phyloP scores from a whole-genome alignment of 371 early-diverging fungal species.

The Nematocida sp. region DNA sequence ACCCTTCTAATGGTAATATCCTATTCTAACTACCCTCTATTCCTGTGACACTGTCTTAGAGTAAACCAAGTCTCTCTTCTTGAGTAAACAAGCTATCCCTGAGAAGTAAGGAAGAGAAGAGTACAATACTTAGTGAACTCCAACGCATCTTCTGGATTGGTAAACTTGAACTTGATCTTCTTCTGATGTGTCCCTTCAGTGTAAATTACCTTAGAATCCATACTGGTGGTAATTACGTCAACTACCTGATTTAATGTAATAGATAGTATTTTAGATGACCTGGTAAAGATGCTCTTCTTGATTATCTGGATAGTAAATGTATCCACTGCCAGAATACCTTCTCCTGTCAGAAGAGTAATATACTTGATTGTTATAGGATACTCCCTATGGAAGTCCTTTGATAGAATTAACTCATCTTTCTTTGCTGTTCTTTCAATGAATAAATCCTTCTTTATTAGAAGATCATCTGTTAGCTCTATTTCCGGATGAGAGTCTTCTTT shows the following conservation, averaged over 20 bases:
- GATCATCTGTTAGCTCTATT: background rate
- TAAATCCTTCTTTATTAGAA: background rate
- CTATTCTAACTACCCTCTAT: too few relatives aligned
- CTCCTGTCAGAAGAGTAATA: background rate
- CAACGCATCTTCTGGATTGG: background rate
- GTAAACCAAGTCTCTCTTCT: too few relatives aligned
- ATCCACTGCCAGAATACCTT: background rate
- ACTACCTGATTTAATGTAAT: slow-evolving; percentile 1
- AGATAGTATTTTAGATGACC: background rate
- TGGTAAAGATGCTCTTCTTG: background rate
- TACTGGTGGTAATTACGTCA: background rate
- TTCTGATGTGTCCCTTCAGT: background rate
- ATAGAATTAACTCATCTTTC: background rate
- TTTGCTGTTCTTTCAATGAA: background rate
- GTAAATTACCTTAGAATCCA: background rate
- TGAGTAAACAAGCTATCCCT: too few relatives aligned
- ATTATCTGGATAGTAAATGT: background rate
- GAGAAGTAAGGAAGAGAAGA: background rate
- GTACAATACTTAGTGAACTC: background rate
- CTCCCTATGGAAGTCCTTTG: background rate
- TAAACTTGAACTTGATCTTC: background rate
- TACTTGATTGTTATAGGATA: background rate
- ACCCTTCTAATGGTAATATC: too few relatives aligned
- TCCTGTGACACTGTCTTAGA: too few relatives aligned
- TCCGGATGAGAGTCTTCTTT: background rate